A percentile compares a stretch with the other conserved stretches of the same genome.
phyloP scores from a whole-genome alignment of 441 rosid species.

The Pelargonium cotyledonis region DNA sequence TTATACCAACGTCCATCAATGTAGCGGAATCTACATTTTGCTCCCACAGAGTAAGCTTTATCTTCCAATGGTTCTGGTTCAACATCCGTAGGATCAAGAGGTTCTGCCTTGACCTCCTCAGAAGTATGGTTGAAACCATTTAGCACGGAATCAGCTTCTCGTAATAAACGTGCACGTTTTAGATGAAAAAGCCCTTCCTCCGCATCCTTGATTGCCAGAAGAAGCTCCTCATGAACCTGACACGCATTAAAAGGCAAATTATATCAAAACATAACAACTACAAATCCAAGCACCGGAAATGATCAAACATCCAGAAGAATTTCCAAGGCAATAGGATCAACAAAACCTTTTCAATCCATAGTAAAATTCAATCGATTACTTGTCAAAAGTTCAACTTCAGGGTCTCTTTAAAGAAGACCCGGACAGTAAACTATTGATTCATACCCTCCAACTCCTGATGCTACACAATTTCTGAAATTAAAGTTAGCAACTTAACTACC shows the following conservation, averaged over 20 bases:
- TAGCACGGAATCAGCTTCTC: slow-evolving; percentile 52
- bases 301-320: background rate
- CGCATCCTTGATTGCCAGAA: slow-evolving; percentile 55
- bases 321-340: background rate
- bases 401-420: background rate
- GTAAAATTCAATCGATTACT: background rate
- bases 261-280: slow-evolving; percentile 4
- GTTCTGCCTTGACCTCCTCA: slow-evolving; percentile 43
- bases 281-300: slow-evolving; percentile 1
- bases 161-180: slow-evolving; percentile 66
- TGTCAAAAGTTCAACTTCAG: background rate
- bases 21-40: slow-evolving; percentile 67
- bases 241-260: background rate
- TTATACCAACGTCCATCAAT: slow-evolving; percentile 88
- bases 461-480: background rate
- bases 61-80: slow-evolving; percentile 48
- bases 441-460: background rate
- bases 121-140: slow-evolving; percentile 22
- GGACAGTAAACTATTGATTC: background rate
- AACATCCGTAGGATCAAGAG: slow-evolving; percentile 34
- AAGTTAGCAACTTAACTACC: background rate
- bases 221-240: slow-evolving; percentile 76
- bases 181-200: slow-evolving; percentile 81
- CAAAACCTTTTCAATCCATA: background rate
- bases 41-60: slow-evolving; percentile 43